Conservation (phyloP, 2,329 filamentous ascomycete genomes). For the Paracorniculantispora psalliotae region DNA sequence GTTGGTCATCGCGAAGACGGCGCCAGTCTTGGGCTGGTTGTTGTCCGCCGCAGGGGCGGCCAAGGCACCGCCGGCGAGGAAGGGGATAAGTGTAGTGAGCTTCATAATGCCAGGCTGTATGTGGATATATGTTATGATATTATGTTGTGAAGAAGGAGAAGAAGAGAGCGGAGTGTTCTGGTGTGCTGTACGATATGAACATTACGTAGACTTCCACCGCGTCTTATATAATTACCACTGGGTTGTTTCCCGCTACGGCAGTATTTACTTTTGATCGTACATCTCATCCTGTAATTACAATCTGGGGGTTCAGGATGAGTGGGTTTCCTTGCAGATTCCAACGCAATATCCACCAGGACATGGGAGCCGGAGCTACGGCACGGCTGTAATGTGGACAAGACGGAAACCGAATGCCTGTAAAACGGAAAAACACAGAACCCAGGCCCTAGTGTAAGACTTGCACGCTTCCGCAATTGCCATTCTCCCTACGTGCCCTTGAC, state of each 20-base stretch:
- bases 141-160: background rate
- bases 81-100: background rate
- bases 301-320: background rate
- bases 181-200: background rate
- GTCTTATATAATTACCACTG: too few relatives aligned
- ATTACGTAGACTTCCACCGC: too few relatives aligned
- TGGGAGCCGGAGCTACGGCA: background rate
- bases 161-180: background rate
- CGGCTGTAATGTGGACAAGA: background rate
- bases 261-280: background rate
- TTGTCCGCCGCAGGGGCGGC: background rate
- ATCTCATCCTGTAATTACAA: background rate
- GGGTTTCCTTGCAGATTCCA: background rate
- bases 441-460: too few relatives aligned
- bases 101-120: background rate
- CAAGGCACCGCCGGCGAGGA: background rate
- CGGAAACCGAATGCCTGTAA: background rate
- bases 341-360: background rate
- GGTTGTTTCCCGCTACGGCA: too few relatives aligned
- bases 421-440: background rate
- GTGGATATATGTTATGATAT: background rate
- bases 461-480: too few relatives aligned
- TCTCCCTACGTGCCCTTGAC: too few relatives aligned
- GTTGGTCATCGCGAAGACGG: conserved; percentile 21
- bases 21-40: conserved; percentile 9